These are phyloP conservation scores for Coprinopsis strossmayeri DNA, from an alignment of 768 basidiomycete genomes.

Conservation along the genomic window DNA sequence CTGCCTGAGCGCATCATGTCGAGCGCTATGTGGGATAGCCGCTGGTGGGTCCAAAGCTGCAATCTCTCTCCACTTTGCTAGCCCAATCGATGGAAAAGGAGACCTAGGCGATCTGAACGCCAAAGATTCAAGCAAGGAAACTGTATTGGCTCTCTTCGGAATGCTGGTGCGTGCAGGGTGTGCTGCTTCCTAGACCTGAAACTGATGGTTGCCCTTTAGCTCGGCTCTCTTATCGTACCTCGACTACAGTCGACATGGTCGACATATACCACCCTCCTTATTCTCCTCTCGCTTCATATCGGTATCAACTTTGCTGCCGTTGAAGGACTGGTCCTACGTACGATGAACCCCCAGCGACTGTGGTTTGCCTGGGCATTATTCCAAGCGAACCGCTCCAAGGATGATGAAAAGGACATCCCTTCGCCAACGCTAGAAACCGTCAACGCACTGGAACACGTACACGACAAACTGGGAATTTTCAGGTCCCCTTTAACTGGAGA, in stretches of 20 bases:
- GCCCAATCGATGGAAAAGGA: constrained; percentile 40
- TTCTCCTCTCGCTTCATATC: constrained; percentile 49
- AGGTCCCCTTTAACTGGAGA: constrained; percentile 23
- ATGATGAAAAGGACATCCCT: neutral
- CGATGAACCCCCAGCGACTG: constrained; percentile 55
- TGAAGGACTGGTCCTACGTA: constrained; percentile 46
- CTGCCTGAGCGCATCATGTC: constrained; percentile 52
- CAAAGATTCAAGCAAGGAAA: constrained; percentile 69
- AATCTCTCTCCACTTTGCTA: constrained; percentile 60
- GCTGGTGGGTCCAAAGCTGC: constrained; percentile 69
- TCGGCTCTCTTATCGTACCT: constrained; percentile 54
- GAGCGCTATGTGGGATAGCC: constrained; percentile 55
- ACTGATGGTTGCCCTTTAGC: constrained; percentile 27
- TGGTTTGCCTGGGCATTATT: constrained; percentile 45
- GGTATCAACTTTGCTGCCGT: constrained; percentile 56
- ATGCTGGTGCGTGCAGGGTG: constrained; percentile 46
- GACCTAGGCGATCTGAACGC: constrained; percentile 69
- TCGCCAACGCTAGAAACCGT: constrained; percentile 3
- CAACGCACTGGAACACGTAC: neutral
- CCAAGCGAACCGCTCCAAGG: neutral
- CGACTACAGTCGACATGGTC: constrained; percentile 39
- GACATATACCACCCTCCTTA: constrained; percentile 46
- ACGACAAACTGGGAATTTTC: constrained; percentile 12
- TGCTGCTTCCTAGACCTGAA: neutral
- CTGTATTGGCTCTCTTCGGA: constrained; percentile 58